A percentile compares a stretch with the other conserved stretches of the same genome.
phyloP scores from a whole-genome alignment of 1,139 yeast genomes.

The Pichia sp. region DNA sequence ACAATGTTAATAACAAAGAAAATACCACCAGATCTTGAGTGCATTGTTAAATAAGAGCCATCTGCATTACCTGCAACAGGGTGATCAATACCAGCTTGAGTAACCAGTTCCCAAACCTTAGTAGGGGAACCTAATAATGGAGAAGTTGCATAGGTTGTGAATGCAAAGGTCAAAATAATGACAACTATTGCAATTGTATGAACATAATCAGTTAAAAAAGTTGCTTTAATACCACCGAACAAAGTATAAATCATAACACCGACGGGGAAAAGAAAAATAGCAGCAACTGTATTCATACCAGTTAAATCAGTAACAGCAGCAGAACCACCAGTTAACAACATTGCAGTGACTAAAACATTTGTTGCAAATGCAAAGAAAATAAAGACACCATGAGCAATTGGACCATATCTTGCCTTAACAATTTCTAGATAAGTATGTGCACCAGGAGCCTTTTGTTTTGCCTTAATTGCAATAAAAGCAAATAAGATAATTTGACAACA shows the following conservation, averaged over 20 bases:
- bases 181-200: slow-evolving; percentile 26
- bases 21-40: slow-evolving; percentile 29
- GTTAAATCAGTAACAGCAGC: slow-evolving; percentile 35
- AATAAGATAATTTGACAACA: slow-evolving; percentile 47
- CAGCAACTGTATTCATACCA: slow-evolving; percentile 36
- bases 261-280: slow-evolving; percentile 37
- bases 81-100: slow-evolving; percentile 22
- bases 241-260: slow-evolving; percentile 39
- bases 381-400: slow-evolving; percentile 26
- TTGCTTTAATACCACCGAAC: slow-evolving; percentile 41
- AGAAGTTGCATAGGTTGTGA: slow-evolving; percentile 37
- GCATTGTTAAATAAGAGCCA: slow-evolving; percentile 44
- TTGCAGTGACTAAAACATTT: slow-evolving; percentile 29
- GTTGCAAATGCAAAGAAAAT: slow-evolving; percentile 25
- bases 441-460: slow-evolving; percentile 47
- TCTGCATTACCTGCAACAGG: slow-evolving; percentile 32
- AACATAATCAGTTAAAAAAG: slow-evolving; percentile 31
- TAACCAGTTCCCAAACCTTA: slow-evolving; percentile 40
- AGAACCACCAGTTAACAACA: slow-evolving; percentile 36
- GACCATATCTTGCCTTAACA: slow-evolving; percentile 43
- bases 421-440: slow-evolving; percentile 52
- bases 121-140: slow-evolving; percentile 41
- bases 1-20: slow-evolving; percentile 23
- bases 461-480: slow-evolving; percentile 47
- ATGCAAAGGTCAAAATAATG: slow-evolving; percentile 32